Evolutionary conservation across 257 asterid genomes (phyloP).

Genomic region (Knoxia roxburghii): DNA sequence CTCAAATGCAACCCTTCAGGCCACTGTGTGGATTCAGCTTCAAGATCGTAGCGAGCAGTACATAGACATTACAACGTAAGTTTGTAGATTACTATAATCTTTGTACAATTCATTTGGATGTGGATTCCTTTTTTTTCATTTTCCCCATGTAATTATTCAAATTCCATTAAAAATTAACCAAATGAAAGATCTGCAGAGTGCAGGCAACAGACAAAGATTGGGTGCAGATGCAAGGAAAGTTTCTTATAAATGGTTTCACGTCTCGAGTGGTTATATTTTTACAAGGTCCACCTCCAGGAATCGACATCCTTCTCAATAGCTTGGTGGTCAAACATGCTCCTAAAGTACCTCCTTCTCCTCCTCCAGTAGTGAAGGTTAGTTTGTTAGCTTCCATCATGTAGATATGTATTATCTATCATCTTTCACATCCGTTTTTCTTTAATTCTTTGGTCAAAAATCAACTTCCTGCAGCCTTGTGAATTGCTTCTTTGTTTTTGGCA

Average conservation of each 20-base stretch:
- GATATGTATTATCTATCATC: background rate
- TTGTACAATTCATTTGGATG: too few species aligned
- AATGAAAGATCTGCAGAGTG: constrained; percentile 34
- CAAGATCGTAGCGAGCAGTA: constrained; percentile 66
- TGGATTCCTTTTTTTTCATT: too few species aligned
- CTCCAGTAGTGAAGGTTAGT: constrained; percentile 66
- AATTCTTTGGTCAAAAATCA: background rate
- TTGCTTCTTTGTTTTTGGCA: background rate
- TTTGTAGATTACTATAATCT: background rate
- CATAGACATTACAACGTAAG: constrained; percentile 63
- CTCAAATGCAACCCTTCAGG: constrained; percentile 49
- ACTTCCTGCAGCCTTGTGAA: background rate
- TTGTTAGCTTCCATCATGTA: background rate
- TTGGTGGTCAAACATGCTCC: constrained; percentile 64
- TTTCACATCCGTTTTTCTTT: background rate
- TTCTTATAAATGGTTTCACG: constrained; percentile 65
- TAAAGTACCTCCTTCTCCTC: constrained; percentile 57
- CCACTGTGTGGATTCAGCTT: constrained; percentile 65
- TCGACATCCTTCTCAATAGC: constrained; percentile 69
- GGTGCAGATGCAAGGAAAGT: constrained; percentile 76
- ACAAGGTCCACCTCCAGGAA: constrained; percentile 90
- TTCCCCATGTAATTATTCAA: too few species aligned
- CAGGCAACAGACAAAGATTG: constrained; percentile 86
- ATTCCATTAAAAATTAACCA: background rate
- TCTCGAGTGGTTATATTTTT: constrained; percentile 51